A percentile compares a stretch with the other conserved stretches of the same genome.
Conservation (phyloP, 768 basidiomycete species). For the Clavaria fumosa region DNA sequence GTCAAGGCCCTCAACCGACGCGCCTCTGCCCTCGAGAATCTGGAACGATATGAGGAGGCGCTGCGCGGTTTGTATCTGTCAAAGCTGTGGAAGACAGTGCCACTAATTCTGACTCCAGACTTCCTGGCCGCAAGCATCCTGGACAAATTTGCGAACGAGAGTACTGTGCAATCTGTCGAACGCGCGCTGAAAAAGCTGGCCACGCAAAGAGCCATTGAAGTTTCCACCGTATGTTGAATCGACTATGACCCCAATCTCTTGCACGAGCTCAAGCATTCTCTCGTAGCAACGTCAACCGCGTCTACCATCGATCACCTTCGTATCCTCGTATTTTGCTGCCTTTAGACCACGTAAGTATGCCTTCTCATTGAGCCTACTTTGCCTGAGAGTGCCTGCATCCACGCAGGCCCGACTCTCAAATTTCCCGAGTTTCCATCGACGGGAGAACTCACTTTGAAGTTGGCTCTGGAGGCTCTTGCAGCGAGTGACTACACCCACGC, state of each 20-base stretch:
- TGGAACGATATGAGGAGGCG: constrained; percentile 61
- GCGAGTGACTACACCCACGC: constrained; percentile 79
- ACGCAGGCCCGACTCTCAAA: constrained; percentile 50
- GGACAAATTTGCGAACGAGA: constrained; percentile 78
- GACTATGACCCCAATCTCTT: background rate
- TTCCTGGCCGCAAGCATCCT: constrained; percentile 95
- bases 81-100: too few relatives aligned
- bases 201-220: constrained; percentile 51
- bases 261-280: background rate
- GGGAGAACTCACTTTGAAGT: constrained; percentile 71
- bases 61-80: constrained; percentile 43
- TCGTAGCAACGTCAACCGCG: constrained; percentile 59
- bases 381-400: too few relatives aligned
- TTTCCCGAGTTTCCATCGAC: constrained; percentile 61
- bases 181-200: constrained; percentile 82
- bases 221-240: constrained; percentile 38
- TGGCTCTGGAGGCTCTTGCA: constrained; percentile 70
- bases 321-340: constrained; percentile 91
- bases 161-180: constrained; percentile 70
- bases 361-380: too few relatives aligned
- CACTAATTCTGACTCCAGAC: constrained; percentile 37
- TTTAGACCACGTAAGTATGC: constrained; percentile 72
- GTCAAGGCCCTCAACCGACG: constrained; percentile 87
- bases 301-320: constrained; percentile 81
- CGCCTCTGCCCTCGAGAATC: constrained; percentile 67